Evolutionary conservation across 257 asterid species (phyloP), one percentile per base, ranked within the genome.

Genomic region (Schizonepeta tenuifolia): DNA sequence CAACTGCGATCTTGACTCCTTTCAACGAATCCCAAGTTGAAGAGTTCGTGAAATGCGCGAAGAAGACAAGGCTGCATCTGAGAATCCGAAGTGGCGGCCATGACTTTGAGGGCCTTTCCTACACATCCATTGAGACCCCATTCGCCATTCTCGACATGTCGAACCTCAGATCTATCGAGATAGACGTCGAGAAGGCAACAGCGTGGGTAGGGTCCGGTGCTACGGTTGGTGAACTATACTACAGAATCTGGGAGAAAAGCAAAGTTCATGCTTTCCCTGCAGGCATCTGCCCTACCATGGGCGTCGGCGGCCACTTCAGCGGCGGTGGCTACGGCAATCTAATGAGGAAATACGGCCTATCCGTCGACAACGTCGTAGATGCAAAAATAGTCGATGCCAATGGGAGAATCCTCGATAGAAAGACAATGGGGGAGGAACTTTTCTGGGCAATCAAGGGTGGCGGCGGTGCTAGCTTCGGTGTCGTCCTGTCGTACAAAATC

Each of bases 11-110:
- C 65, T 0, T 77, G 3, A 49, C 77, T 0, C 85, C 85, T 2
- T 64, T 10, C 7, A 8, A 41, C 15, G 75, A 72, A 21, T 77
- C 82, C 3, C 75, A 81, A 2, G 73, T 77, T 51, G 36, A 8
- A 13, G 24, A 46, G 1, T 15, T 49, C 46, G 68, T 81, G n/a
- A 56, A 0, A 15, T 82, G 86, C 47, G 80, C 82, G 33, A 73
- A 33, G 38, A 3, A 38, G 1, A 5, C 18, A 0, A 38, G 2
- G 7, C 9, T 87, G 17, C 80, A 67, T 7, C 75, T 88, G 9
- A 84, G 75, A 41, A 77, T 81, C 62, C 80, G 90, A 10, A 86
- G 92, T 17, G 91, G 89, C 1, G 89, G 90, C 7, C 93, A 87
- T n/a, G 90, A 87, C 51, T 87, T 47, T 26, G 92, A 85, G 20